These are phyloP conservation scores for Halophytophthora polymorphica DNA, from an alignment of 352 stramenopile genomes.

Conservation along the genomic window DNA sequence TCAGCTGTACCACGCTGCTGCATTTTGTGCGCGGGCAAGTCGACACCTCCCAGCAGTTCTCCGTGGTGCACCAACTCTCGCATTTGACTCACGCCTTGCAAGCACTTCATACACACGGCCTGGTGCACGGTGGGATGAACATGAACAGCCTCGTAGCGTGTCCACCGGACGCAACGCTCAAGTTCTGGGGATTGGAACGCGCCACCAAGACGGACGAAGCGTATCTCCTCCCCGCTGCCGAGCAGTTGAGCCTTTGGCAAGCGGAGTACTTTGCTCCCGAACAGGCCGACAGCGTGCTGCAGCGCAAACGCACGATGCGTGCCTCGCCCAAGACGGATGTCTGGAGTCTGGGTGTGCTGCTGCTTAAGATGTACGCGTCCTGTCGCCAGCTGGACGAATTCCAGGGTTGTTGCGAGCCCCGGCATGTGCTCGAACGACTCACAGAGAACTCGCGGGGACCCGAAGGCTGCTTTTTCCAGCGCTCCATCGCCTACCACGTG, in stretches of 20 bases:
- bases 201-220: slow-evolving; percentile 25
- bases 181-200: slow-evolving; percentile 52
- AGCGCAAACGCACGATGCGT: slow-evolving; percentile 13
- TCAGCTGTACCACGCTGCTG: slow-evolving; percentile 35
- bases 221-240: slow-evolving; percentile 5
- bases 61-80: slow-evolving; percentile 33
- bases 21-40: slow-evolving; percentile 32
- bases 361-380: slow-evolving; percentile 53
- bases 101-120: slow-evolving; percentile 40
- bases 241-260: slow-evolving; percentile 12
- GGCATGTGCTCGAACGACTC: slow-evolving; percentile 35
- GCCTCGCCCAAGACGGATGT: slow-evolving; percentile 44
- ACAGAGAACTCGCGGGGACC: slow-evolving; percentile 10
- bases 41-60: slow-evolving; percentile 24
- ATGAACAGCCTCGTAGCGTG: slow-evolving; percentile 39
- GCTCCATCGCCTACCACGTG: slow-evolving; percentile 49
- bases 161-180: slow-evolving; percentile 31
- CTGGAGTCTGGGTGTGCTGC: slow-evolving; percentile 58
- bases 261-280: slow-evolving; percentile 49
- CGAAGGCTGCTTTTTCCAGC: slow-evolving; percentile 36
- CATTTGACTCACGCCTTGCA: slow-evolving; percentile 35
- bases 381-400: slow-evolving; percentile 51
- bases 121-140: slow-evolving; percentile 54
- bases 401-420: slow-evolving; percentile 22
- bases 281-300: slow-evolving; percentile 36